Evolutionary conservation across 176 grass and related monocot genomes (phyloP).

Genomic region (Melocanna baccifera): DNA sequence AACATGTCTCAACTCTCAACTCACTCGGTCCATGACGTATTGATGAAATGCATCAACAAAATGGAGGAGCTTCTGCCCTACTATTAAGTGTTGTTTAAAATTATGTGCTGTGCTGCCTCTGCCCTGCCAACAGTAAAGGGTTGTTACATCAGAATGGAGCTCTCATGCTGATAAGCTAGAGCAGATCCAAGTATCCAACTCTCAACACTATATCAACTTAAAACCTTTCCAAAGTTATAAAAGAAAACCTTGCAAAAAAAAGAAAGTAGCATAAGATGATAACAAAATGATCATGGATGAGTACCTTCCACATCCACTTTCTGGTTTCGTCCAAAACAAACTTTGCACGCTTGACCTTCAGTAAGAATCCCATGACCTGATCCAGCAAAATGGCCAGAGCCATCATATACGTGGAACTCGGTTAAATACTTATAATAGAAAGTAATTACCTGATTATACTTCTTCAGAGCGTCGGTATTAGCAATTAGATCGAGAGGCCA

Average conservation of each 20-base stretch:
- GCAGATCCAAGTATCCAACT: not conserved
- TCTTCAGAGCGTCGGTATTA: constrained; percentile 79
- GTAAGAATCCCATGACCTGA: constrained; percentile 96
- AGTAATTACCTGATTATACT: constrained; percentile 83
- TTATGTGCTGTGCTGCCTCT: constrained; percentile 43
- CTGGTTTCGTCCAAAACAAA: constrained; percentile 87
- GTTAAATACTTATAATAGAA: constrained; percentile 10
- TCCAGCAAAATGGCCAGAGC: constrained; percentile 12
- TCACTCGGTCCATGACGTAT: constrained; percentile 85
- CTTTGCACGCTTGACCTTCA: constrained; percentile 94
- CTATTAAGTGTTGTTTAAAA: constrained; percentile 82
- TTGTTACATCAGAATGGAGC: constrained; percentile 12
- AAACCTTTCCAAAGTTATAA: not conserved
- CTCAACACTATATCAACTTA: not conserved
- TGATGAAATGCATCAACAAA: constrained; percentile 92
- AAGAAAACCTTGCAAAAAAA: not conserved
- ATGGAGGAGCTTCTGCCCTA: constrained; percentile 94
- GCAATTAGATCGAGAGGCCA: constrained; percentile 94
- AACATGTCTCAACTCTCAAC: constrained; percentile 34
- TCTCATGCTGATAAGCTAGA: not conserved
- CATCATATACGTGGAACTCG: not conserved
- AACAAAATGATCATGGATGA: not conserved
- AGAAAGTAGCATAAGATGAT: constrained; percentile 7
- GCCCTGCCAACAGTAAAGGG: constrained; percentile 44
- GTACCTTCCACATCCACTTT: constrained; percentile 98